Base-by-base conservation (phyloP, 495 filamentous ascomycete genomes). In the Terfezia claveryi region DNA sequence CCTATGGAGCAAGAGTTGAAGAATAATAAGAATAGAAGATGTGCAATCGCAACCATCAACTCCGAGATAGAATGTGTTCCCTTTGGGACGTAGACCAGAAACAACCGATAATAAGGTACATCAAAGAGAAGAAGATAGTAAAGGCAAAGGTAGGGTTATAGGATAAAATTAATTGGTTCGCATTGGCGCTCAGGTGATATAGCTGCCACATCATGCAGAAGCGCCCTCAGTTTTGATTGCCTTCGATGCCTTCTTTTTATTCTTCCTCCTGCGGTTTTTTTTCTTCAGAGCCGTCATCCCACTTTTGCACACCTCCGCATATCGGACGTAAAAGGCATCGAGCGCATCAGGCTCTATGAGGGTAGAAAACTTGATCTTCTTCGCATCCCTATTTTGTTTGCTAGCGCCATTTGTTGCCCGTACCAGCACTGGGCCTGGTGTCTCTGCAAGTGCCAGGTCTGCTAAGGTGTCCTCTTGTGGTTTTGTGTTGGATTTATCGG, bases 201-300 rank as follows among this genome's bases (percentile, higher is more conserved):
- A 20, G 27, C 27, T 32, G 7, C 27, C 27, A 5, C 27, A 32
- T 51, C 23, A 51, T 23, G 23, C 50, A n/a, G 50, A 3, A 51
- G 50, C 50, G 11, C 4, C 50, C 50, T 51, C 50, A 23, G 50
- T 6, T 27, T 51, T 32, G 4, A 2, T 32, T 32, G 27, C 16
- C n/a, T 20, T 32, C 70, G 76, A 78, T 54, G 64, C 71, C 71
- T 78, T 84, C 76, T 82, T 85, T 70, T 83, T 84, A 56, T 79
- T 79, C 73, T 88, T 94, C 64, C 75, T 73, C 71, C 80, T 85
- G 61, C 86, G 74, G 73, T 95, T 87, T 54, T 89, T 71, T 71
- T 92, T 94, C 82, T 94, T 96, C 72, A 98, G 62, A 32, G 76
- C 72, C 1, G 60, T 58, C 88, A 95, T 96, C 16, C 87, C 86